phyloP scores from a whole-genome alignment of 345 rosid species.

The Camelina laxa region DNA sequence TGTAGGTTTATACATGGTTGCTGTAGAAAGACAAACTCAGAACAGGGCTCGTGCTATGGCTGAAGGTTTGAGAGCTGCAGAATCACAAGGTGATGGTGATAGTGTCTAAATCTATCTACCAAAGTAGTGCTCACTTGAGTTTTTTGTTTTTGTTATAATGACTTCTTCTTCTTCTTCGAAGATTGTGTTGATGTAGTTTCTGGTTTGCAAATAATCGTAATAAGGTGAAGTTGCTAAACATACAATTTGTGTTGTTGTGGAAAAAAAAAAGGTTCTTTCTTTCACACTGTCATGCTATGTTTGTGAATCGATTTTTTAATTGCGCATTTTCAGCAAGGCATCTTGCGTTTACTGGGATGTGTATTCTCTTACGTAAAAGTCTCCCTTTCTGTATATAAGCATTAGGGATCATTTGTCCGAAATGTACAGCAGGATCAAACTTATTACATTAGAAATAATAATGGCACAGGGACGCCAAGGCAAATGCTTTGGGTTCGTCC shows the following conservation, averaged over 20 bases:
- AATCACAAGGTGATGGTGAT: slow-evolving; percentile 54
- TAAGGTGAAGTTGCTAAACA: slow-evolving; percentile 38
- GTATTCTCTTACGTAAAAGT: slow-evolving; percentile 7
- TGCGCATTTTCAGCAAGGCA: slow-evolving; percentile 28
- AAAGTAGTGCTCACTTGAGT: slow-evolving; percentile 21
- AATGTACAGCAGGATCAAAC: slow-evolving; percentile 25
- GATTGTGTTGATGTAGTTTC: slow-evolving; percentile 31
- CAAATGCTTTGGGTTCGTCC: slow-evolving; percentile 42
- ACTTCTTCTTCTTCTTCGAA: background rate
- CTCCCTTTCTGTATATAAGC: slow-evolving; percentile 35
- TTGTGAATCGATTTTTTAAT: slow-evolving; percentile 18
- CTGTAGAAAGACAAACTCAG: slow-evolving; percentile 76
- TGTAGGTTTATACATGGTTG: slow-evolving; percentile 83
- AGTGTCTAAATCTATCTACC: slow-evolving; percentile 41
- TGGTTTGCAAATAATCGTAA: slow-evolving; percentile 35
- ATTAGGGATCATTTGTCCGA: background rate
- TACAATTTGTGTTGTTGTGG: slow-evolving; percentile 29
- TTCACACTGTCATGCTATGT: slow-evolving; percentile 34
- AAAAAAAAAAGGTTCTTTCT: slow-evolving; percentile 2
- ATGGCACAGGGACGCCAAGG: slow-evolving; percentile 48
- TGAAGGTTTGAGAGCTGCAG: slow-evolving; percentile 61
- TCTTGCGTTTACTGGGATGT: slow-evolving; percentile 33
- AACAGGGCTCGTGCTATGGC: slow-evolving; percentile 68
- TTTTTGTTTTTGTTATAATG: slow-evolving; percentile 8
- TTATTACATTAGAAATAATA: slow-evolving; percentile 16